Base-by-base conservation (phyloP, 1,284 basidiomycete genomes). In the Takashimella koratensis region DNA sequence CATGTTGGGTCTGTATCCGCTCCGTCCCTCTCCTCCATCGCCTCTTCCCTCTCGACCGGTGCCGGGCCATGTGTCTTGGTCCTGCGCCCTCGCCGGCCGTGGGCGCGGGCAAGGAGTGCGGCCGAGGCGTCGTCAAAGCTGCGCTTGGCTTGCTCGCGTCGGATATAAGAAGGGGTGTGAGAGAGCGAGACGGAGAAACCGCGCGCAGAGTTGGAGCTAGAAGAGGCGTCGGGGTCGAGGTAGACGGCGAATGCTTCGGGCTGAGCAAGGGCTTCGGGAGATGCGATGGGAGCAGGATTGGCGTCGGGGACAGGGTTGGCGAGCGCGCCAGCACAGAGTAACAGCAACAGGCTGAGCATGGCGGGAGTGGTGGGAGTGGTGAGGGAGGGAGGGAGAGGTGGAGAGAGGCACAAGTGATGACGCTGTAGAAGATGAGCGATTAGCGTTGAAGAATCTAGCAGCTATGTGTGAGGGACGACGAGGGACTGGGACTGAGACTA, bases 181-280 rank as follows among this genome's bases (percentile, higher is more conserved):
- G 53, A 51, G 20, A 74, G 67, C 12, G 55, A 43, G 4, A 68
- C 50, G 16, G 63, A 53, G 41, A 60, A 57, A 21, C 66, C 60
- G 41, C 61, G 51, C 21, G 49, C 55, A 25, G 52, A 47, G 39
- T 40, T 39, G 1, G 27, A 39, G n/a, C 22, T 13, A 5, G 42
- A 21, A 1, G 44, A 43, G 3, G 39, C 25, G 10, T 45, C 25
- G n/a, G 50, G 20, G 27, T 24, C 25, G 13, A 41, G 51, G 10
- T 42, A 51, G 26, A 56, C 39, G 23, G 54, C 56, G 43, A 51
- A 55, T 13, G 54, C 12, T 27, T 13, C 39, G 19, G 44, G 3
- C 10, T 39, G 51, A 39, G 53, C 51, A n/a, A 53, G 54, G 30
- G 51, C 49, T 22, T 47, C 39, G 27, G 30, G 30, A 8, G 30